Percentiles rank a stretch among this genome's conserved stretches.
These are phyloP conservation scores for Fomitopsis pulvina DNA, from an alignment of 768 basidiomycete genomes.

Conservation along the genomic window DNA sequence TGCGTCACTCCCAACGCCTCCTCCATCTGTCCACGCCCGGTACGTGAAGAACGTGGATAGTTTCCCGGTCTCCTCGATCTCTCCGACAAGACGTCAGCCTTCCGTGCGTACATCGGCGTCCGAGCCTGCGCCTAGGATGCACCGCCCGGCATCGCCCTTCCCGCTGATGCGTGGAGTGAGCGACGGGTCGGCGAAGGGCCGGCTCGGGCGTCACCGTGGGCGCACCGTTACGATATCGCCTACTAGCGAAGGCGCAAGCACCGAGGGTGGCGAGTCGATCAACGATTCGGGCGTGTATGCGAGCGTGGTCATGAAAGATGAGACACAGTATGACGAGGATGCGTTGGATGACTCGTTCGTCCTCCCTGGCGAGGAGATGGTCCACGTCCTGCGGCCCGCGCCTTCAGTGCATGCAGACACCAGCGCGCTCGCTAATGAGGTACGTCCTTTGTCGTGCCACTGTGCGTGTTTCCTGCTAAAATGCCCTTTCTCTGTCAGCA, in stretches of 20 bases:
- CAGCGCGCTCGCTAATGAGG: not conserved
- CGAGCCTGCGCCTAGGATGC: not conserved
- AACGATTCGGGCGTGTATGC: not conserved
- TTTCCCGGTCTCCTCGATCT: not conserved
- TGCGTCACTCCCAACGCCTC: not conserved
- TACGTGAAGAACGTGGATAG: not conserved
- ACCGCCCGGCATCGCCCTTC: conserved; percentile 1
- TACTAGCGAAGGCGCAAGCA: no score
- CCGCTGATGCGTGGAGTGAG: conserved; percentile 4
- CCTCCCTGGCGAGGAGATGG: not conserved
- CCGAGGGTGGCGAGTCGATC: not conserved
- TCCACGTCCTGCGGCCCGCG: not conserved
- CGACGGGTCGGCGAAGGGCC: conserved; percentile 1
- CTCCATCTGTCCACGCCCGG: not conserved
- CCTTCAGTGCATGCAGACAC: not conserved
- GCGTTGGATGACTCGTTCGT: conserved; percentile 2
- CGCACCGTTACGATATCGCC: no score
- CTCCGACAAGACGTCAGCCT: not conserved
- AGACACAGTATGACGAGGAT: not conserved
- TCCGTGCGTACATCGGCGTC: conserved; percentile 3
- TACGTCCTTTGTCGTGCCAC: not conserved
- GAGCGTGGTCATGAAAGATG: not conserved
- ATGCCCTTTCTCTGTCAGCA: not conserved
- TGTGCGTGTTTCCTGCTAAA: not conserved
- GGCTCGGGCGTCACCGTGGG: not conserved